Evolutionary conservation across 768 basidiomycete genomes (phyloP), one percentile per base, ranked within the genome.

Genomic region (Candolleomyces eurysporus): DNA sequence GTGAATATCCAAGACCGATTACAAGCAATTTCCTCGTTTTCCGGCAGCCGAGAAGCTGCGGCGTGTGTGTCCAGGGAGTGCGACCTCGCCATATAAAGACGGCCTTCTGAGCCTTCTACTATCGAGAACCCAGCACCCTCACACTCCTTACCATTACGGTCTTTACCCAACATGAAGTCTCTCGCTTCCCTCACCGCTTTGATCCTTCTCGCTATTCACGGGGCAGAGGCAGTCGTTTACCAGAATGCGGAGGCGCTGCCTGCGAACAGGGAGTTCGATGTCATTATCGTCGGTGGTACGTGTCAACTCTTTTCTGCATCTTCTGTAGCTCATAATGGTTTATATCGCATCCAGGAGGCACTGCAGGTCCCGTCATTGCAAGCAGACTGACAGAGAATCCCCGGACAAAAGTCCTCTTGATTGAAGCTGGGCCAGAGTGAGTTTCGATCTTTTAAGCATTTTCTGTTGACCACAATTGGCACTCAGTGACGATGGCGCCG

Each of bases 341-440:
- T 31, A 14, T 10, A 21, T 21, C 11, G 40, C 31, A 22, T 21
- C 40, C 52, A 72, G 71, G 68, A 49, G 71, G 71, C 5, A 68
- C 65, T 0, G 72, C 71, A 31, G 75, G 75, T 4, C 63, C 64
- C n/a, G 72, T 73, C 10, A 14, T 65, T 32, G 72, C 74, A 6
- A 73, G 66, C 52, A 65, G 74, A 8, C 63, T 76, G 52, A 64
- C 75, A 0, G 72, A 74, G 59, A 63, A 71, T 42, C 56, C 69
- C 0, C 50, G 55, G 3, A 61, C 67, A 30, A 60, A 57, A 4
- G 71, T 76, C 11, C 65, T 76, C 1, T 65, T 76, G 21, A 55
- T 76, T 10, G 75, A 76, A 67, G 72, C 72, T 2, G 73, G 74
- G 3, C 62, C 64, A 21, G 67, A 65, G 74, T 76, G 62, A n/a